Percentiles rank a stretch among this genome's conserved stretches.
These are phyloP conservation scores for Lobosporangium transversale DNA, from an alignment of 192 early-diverging fungal genomes.

Conservation along the genomic window DNA sequence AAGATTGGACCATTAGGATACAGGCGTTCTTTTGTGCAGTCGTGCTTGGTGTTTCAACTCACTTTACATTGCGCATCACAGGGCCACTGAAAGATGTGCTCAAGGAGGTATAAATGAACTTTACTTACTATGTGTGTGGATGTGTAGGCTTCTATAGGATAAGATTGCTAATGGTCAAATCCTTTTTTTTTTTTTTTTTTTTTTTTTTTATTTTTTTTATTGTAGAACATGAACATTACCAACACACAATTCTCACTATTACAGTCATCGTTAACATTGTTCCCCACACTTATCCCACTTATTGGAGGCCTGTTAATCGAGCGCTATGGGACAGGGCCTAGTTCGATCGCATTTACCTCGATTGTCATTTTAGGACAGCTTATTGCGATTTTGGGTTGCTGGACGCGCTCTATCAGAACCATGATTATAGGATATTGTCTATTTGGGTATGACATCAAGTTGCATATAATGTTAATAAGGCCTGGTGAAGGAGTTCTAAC, in stretches of 20 bases:
- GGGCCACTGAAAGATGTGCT: conserved; percentile 80
- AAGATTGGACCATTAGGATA: conserved; percentile 25
- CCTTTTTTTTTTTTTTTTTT: too few relatives aligned
- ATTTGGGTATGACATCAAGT: conserved; percentile 49
- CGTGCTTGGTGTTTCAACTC: conserved; percentile 68
- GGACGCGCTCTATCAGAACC: conserved; percentile 49
- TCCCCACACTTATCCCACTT: conserved; percentile 55
- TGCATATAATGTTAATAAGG: too few relatives aligned
- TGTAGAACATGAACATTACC: conserved; percentile 53
- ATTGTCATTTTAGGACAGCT: conserved; percentile 51
- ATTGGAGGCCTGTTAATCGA: conserved; percentile 55
- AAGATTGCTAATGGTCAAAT: too few relatives aligned
- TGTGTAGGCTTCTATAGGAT: too few relatives aligned
- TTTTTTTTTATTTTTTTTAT: too few relatives aligned
- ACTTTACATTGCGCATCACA: conserved; percentile 79
- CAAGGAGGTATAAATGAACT: conserved; percentile 79
- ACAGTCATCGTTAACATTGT: conserved; percentile 55
- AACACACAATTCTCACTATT: conserved; percentile 60
- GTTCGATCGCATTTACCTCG: conserved; percentile 55
- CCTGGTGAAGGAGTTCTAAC: too few relatives aligned
- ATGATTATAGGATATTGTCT: conserved; percentile 56
- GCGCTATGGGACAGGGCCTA: conserved; percentile 56
- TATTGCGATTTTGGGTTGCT: conserved; percentile 47
- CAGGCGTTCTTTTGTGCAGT: conserved; percentile 50
- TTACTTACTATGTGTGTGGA: too few relatives aligned